Evolutionary conservation across 208 protist species (phyloP), one percentile per base, ranked within the genome.

Genomic region (Herpetomonas samuelpessoai): DNA sequence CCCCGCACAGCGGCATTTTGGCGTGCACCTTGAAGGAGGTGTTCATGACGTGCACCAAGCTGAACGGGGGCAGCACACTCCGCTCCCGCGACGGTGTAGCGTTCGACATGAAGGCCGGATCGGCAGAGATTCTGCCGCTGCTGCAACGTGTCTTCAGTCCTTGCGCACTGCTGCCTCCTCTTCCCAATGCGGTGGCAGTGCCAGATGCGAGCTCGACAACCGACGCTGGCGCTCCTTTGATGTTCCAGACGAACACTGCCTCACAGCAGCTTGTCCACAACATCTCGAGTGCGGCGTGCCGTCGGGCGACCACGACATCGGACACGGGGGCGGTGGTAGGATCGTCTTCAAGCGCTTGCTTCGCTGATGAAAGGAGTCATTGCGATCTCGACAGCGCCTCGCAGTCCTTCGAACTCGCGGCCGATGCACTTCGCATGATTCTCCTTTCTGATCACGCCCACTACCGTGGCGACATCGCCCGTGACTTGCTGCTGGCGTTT

Each of bases 361-460:
- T n/a, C n/a, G n/a, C n/a, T n/a, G n/a, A n/a, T n/a, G n/a, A n/a
- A n/a, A n/a, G n/a, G n/a, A n/a, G n/a, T n/a, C n/a, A n/a, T n/a
- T n/a, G n/a, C n/a, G n/a, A n/a, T n/a, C n/a, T n/a, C n/a, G n/a
- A n/a, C n/a, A n/a, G n/a, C n/a, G n/a, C 28, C 57, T n/a, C 57
- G 47, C 55, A 57, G 25, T 22, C 47, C 21, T 38, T 75, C 12
- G 81, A 88, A 54, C 38, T 81, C 9, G 71, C 79, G 29, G 46
- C 82, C 39, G 86, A 92, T 54, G 44, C 73, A 0, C 54, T 92
- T 29, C 84, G 88, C 16, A 91, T 89, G 80, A 81, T 95, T 47
- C 47, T 95, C 28, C 70, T 95, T 21, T 84, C 75, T 16, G 88
- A 95, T 57, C 65, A 78, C 47, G 78, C 85, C 19, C 88, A 95